These are phyloP conservation scores for Fagus sylvatica DNA, from an alignment of 306 rosid genomes.

Conservation along the genomic window DNA sequence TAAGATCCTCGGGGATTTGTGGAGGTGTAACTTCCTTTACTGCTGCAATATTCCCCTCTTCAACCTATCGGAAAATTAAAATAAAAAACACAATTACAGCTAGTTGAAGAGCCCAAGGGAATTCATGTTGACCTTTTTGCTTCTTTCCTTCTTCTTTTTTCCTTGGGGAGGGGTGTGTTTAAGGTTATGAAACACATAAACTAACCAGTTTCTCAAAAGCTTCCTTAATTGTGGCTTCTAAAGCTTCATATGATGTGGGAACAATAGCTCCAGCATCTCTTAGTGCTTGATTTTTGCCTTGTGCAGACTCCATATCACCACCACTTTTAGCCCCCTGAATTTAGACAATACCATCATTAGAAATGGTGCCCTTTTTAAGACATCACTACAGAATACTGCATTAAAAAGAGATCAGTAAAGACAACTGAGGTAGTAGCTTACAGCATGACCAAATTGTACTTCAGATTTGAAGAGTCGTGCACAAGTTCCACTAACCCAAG, in stretches of 20 bases:
- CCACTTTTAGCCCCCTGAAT: slow-evolving; percentile 99
- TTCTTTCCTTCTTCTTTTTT: slow-evolving; percentile 4
- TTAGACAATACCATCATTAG: slow-evolving; percentile 22
- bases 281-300: slow-evolving; percentile 93
- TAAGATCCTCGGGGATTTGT: slow-evolving; percentile 94
- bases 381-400: background rate
- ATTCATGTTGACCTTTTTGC: slow-evolving; percentile 3
- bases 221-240: slow-evolving; percentile 79
- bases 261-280: slow-evolving; percentile 94
- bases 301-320: slow-evolving; percentile 97
- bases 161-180: slow-evolving; percentile 13
- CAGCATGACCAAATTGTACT: slow-evolving; percentile 99
- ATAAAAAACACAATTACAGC: background rate
- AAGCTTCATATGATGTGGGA: slow-evolving; percentile 91
- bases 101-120: slow-evolving; percentile 7
- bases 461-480: slow-evolving; percentile 97
- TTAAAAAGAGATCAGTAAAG: slow-evolving; percentile 20
- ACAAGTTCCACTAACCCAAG: slow-evolving; percentile 99
- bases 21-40: slow-evolving; percentile 92
- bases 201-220: slow-evolving; percentile 83
- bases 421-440: slow-evolving; percentile 46
- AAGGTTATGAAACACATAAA: slow-evolving; percentile 30
- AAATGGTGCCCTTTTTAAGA: slow-evolving; percentile 22
- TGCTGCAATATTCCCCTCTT: slow-evolving; percentile 67
- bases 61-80: slow-evolving; percentile 47